Evolutionary conservation across 2,329 filamentous ascomycete genomes (phyloP).

Genomic region (Penicillium hordei): DNA sequence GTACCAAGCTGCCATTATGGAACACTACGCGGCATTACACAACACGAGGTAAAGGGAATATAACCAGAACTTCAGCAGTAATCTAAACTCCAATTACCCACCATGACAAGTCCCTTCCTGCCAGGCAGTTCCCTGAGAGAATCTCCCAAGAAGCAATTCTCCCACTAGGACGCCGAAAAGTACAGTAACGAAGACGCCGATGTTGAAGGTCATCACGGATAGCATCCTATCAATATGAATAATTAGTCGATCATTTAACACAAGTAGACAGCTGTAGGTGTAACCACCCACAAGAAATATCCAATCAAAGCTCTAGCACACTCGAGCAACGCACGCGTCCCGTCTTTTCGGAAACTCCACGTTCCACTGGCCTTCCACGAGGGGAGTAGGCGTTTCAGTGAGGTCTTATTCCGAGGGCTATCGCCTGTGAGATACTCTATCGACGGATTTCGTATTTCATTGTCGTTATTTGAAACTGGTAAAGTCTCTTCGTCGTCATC

Average conservation of each 20-base stretch:
- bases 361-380: constrained; percentile 6
- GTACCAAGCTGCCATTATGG: background rate
- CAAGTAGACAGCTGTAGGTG: background rate
- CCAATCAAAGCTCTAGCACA: constrained; percentile 3
- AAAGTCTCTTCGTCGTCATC: background rate
- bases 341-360: constrained; percentile 6
- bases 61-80: no score
- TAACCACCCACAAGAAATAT: constrained; percentile 8
- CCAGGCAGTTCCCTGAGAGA: constrained; percentile 1
- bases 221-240: constrained; percentile 1
- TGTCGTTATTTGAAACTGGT: background rate
- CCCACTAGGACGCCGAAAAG: constrained; percentile 2
- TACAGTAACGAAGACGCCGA: constrained; percentile 3
- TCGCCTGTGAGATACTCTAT: background rate
- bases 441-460: background rate
- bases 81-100: background rate
- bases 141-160: constrained; percentile 5
- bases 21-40: no score
- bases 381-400: background rate
- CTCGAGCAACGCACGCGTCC: background rate
- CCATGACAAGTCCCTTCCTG: constrained; percentile 1
- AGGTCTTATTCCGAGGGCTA: background rate
- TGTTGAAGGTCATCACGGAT: constrained; percentile 6
- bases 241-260: background rate
- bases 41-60: background rate